These are phyloP conservation scores for Neobulgaria alba DNA, from an alignment of 2,329 filamentous ascomycete genomes.

Conservation along the genomic window DNA sequence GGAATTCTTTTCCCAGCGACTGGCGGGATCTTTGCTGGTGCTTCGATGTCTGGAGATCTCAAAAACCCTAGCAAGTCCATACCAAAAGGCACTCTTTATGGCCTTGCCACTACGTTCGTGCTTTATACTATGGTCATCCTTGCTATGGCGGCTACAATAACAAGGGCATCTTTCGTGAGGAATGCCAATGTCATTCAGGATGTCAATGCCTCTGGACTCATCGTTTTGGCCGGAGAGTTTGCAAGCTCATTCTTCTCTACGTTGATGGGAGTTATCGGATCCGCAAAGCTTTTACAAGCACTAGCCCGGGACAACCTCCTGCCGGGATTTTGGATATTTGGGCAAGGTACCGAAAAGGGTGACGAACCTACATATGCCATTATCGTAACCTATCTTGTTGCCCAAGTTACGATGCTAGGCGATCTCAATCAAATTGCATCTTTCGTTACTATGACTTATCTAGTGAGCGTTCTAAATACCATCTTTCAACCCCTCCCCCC, in stretches of 20 bases:
- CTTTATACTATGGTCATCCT: conserved; percentile 70
- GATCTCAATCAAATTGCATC: conserved; percentile 85
- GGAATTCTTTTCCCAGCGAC: conserved; percentile 72
- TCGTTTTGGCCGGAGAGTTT: conserved; percentile 75
- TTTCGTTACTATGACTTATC: conserved; percentile 83
- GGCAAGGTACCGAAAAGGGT: conserved; percentile 58
- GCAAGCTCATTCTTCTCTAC: conserved; percentile 78
- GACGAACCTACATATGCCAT: conserved; percentile 75
- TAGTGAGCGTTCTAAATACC: conserved; percentile 45
- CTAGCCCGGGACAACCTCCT: conserved; percentile 71
- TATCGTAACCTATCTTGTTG: conserved; percentile 63
- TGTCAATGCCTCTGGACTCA: conserved; percentile 63
- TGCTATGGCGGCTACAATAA: conserved; percentile 68
- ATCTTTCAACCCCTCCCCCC: background rate
- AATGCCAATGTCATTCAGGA: conserved; percentile 70
- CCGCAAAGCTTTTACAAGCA: conserved; percentile 77
- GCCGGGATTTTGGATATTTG: conserved; percentile 66
- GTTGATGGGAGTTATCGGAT: conserved; percentile 78
- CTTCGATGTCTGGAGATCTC: conserved; percentile 84
- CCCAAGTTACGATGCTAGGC: conserved; percentile 72
- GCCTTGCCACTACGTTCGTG: conserved; percentile 66
- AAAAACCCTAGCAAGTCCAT: conserved; percentile 77
- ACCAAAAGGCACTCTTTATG: conserved; percentile 73
- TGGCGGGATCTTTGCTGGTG: conserved; percentile 57
- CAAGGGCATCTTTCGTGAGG: conserved; percentile 59